Conservation (phyloP, 2,329 filamentous ascomycete genomes). For the Neofusicoccum ribis region DNA sequence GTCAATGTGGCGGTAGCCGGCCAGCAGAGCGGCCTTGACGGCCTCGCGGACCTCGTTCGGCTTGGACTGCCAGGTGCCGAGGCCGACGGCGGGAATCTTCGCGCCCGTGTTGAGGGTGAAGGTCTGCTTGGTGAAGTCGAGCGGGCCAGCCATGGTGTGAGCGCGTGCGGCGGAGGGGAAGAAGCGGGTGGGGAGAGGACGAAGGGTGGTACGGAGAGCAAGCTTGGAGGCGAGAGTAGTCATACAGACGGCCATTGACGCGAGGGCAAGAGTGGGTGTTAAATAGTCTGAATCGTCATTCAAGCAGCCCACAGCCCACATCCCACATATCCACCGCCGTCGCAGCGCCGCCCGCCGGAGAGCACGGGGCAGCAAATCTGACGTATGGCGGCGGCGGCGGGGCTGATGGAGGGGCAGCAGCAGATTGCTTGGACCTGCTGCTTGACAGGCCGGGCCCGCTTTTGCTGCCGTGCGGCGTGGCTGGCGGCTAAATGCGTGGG, state of each 20-base stretch:
- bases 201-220: constrained; percentile 27
- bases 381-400: neutral
- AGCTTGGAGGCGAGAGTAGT: constrained; percentile 27
- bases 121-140: constrained; percentile 41
- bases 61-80: constrained; percentile 77
- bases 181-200: neutral
- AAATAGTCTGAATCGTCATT: neutral
- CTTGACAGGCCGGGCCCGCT: neutral
- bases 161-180: neutral
- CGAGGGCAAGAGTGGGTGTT: constrained; percentile 7
- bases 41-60: constrained; percentile 69
- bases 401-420: constrained; percentile 3
- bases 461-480: neutral
- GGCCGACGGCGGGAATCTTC: constrained; percentile 74
- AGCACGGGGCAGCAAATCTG: neutral
- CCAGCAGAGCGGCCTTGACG: constrained; percentile 66
- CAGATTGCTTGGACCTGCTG: constrained; percentile 3
- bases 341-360: constrained; percentile 3
- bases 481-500: neutral
- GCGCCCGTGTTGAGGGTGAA: constrained; percentile 66
- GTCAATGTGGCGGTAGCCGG: constrained; percentile 75
- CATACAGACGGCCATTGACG: constrained; percentile 12
- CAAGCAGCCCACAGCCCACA: neutral
- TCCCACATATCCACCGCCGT: neutral
- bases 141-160: constrained; percentile 25